A percentile compares a stretch with the other conserved stretches of the same genome.
Evolutionary conservation across 768 basidiomycete genomes (phyloP).

Genomic region (Russula vinacea): DNA sequence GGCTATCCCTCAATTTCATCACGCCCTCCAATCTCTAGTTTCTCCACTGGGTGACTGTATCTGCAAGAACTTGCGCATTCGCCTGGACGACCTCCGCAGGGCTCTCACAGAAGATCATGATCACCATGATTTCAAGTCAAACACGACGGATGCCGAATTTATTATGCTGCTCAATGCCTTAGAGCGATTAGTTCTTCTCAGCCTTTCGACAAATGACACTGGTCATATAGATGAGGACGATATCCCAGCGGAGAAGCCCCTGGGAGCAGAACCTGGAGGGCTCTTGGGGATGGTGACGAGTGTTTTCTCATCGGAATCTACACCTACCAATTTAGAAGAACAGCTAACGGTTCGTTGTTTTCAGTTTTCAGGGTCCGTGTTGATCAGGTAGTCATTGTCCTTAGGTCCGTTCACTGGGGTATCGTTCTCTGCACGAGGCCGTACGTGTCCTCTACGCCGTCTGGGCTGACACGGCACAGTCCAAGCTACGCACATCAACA

Average conservation of each 20-base stretch:
- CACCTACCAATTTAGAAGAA: conserved; percentile 48
- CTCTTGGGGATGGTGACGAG: conserved; percentile 87
- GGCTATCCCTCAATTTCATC: conserved; percentile 83
- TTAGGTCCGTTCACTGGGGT: conserved; percentile 71
- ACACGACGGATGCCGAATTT: conserved; percentile 75
- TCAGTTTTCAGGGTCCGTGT: conserved; percentile 5
- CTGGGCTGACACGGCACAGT: conserved; percentile 64
- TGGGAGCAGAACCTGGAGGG: conserved; percentile 52
- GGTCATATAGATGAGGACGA: conserved; percentile 56
- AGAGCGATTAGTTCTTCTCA: conserved; percentile 76
- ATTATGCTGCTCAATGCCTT: conserved; percentile 80
- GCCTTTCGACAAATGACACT: conserved; percentile 54
- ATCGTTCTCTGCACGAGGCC: conserved; percentile 74
- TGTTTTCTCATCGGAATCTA: conserved; percentile 78
- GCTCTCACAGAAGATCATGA: conserved; percentile 33
- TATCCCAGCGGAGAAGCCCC: conserved; percentile 48
- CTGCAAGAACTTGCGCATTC: conserved; percentile 60
- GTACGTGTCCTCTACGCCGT: conserved; percentile 73
- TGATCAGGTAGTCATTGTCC: conserved; percentile 8
- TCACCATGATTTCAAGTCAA: conserved; percentile 45
- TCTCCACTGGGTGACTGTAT: conserved; percentile 76
- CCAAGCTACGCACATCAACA: conserved; percentile 43
- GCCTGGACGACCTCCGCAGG: conserved; percentile 50
- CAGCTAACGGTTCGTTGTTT: conserved; percentile 51
- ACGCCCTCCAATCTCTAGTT: conserved; percentile 61